Base-by-base conservation (phyloP, 2,329 filamentous ascomycete species). In the Hymenoscyphus linearis region DNA sequence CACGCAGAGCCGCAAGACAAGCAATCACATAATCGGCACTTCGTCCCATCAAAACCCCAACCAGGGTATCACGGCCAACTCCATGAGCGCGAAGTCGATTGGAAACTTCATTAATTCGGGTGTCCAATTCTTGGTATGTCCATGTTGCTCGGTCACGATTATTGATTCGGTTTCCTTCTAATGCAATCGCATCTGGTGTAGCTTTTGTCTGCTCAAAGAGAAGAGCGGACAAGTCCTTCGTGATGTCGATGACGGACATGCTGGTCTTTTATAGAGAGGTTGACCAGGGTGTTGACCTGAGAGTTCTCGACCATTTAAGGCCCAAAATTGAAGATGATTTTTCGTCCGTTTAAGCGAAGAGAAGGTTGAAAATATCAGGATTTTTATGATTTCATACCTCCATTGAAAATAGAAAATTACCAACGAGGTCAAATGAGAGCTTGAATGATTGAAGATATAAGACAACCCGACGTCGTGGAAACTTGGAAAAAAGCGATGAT, bases 11-110 rank as follows among this genome's bases (percentile, higher is more conserved):
- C 27, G 90, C 90, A 58, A 93, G 78, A 70, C 87, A 91, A 16
- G 89, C 86, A 73, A 93, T 86, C 63, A 93, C 87, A 74, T 93
- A 91, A 75, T 91, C 83, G 55, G 88, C 88, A 72, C 88, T 90
- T 59, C 89, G 85, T 60, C 85, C 86, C 71, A 93, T 81, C 58
- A 93, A 80, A 50, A 93, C 85, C 58, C 90, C 90, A 35, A 93
- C 89, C 18, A 91, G 80, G 66, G 80, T 82, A 74, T 93, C 89
- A 62, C 89, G 86, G 60, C 84, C 82, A 59, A 93, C 89, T 52
- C 88, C 87, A 75, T 87, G 81, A 59, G 77, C 74, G 52, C 85
- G 86, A 57, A 93, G 82, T 53, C 82, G 83, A 68, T 79, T 76
- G 60, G 88, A 82, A 60, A 93, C 82, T n/a, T 77, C 76, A 62